A percentile compares a stretch with the other conserved stretches of the same genome.
Evolutionary conservation across 2,329 filamentous ascomycete genomes (phyloP).

Genomic region (Berkeleyomyces rouxiae): DNA sequence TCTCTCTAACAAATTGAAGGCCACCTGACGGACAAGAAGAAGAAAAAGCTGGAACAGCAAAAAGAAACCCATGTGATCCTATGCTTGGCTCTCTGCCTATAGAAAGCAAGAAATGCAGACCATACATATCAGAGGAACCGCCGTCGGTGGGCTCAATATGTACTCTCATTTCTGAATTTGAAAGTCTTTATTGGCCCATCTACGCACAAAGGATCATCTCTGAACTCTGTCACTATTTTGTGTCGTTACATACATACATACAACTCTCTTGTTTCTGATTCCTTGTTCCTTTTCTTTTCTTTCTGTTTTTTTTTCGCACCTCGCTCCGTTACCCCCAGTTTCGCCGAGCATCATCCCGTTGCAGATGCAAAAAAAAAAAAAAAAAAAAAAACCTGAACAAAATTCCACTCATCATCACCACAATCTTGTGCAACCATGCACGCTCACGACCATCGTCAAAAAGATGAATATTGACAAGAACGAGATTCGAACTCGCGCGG

Average conservation of each 20-base stretch:
- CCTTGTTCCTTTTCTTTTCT: background rate
- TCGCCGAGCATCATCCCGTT: background rate
- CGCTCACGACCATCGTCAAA: background rate
- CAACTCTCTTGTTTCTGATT: no score
- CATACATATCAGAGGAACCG: no score
- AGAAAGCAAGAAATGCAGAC: background rate
- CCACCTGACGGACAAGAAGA: background rate
- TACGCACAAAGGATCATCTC: no score
- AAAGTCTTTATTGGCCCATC: no score
- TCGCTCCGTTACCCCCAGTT: background rate
- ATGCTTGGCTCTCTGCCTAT: background rate
- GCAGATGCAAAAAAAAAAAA: background rate
- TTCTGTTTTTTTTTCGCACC: background rate
- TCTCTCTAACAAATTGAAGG: background rate
- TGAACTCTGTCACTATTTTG: no score
- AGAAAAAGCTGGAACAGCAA: background rate
- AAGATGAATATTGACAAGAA: conserved; percentile 20
- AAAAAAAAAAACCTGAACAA: no score
- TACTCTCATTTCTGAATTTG: no score
- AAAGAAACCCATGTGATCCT: background rate
- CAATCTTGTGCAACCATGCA: background rate
- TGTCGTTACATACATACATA: no score
- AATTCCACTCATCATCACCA: no score
- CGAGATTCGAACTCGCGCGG: conserved; percentile 17
- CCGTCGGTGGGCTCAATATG: no score